Evolutionary conservation across 225 moss, liverwort and hornwort genomes (phyloP).

Genomic region (Sphagnum tenellum): DNA sequence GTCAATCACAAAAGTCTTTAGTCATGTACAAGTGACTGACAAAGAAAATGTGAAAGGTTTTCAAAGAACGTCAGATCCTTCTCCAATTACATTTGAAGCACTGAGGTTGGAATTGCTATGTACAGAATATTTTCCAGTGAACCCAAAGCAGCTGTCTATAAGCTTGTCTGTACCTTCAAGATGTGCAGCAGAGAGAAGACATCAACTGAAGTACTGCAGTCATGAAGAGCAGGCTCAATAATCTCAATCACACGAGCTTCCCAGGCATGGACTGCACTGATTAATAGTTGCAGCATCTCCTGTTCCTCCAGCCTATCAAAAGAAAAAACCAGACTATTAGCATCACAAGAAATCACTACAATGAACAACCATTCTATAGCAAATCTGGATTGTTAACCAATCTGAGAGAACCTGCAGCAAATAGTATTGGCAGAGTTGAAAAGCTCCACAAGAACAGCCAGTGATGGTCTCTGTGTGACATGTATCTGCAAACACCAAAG

Average conservation of each 20-base stretch:
- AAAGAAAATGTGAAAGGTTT: too few relatives aligned
- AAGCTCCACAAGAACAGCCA: slow-evolving; percentile 40
- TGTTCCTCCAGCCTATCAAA: slow-evolving; percentile 64
- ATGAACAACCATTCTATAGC: too few relatives aligned
- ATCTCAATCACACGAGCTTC: slow-evolving; percentile 34
- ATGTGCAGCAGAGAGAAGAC: slow-evolving; percentile 55
- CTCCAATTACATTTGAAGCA: too few relatives aligned
- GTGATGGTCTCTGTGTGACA: slow-evolving; percentile 49
- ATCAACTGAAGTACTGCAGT: slow-evolving; percentile 34
- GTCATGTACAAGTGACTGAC: too few relatives aligned
- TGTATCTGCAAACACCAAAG: slow-evolving; percentile 37
- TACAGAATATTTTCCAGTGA: too few relatives aligned
- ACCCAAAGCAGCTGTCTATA: too few relatives aligned
- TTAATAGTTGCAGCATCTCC: slow-evolving; percentile 41
- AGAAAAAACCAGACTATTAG: neutral
- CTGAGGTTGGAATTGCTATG: too few relatives aligned
- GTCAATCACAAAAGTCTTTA: too few relatives aligned
- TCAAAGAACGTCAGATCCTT: too few relatives aligned
- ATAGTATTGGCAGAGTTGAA: slow-evolving; percentile 39
- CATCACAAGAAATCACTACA: too few relatives aligned
- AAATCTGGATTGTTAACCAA: neutral
- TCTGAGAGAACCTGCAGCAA: slow-evolving; percentile 58
- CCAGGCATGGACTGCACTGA: slow-evolving; percentile 48
- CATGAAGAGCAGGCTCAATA: slow-evolving; percentile 56
- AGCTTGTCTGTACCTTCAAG: slow-evolving; percentile 40